Evolutionary conservation across 805 yeast genomes (phyloP).

Genomic region (Zygotorulaspora danielsina): DNA sequence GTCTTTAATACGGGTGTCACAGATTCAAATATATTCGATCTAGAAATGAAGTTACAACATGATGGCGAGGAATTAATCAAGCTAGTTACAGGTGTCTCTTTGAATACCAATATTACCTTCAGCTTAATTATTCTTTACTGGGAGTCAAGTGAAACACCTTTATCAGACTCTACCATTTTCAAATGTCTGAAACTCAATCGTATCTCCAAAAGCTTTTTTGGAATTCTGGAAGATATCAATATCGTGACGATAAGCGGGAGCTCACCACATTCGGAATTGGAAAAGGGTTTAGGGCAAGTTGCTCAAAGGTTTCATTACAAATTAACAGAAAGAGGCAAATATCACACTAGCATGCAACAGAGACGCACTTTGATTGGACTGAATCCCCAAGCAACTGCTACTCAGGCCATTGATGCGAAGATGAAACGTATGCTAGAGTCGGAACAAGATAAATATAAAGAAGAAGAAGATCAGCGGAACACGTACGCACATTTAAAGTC

Average conservation of each 20-base stretch:
- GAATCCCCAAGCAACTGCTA: constrained; percentile 10
- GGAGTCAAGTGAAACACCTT: constrained; percentile 37
- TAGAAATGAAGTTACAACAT: constrained; percentile 34
- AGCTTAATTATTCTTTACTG: constrained; percentile 37
- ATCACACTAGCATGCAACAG: constrained; percentile 20
- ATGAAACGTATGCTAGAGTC: constrained; percentile 27
- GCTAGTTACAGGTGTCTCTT: constrained; percentile 34
- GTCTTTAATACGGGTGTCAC: constrained; percentile 41
- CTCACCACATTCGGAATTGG: constrained; percentile 31
- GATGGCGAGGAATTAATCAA: constrained; percentile 37
- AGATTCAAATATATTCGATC: constrained; percentile 31
- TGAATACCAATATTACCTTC: constrained; percentile 36
- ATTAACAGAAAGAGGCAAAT: constrained; percentile 36
- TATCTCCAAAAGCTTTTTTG: constrained; percentile 32
- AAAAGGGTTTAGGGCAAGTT: constrained; percentile 27
- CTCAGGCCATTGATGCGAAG: constrained; percentile 26
- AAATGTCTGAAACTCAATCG: constrained; percentile 25
- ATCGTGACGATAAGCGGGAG: constrained; percentile 30
- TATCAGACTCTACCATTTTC: constrained; percentile 14
- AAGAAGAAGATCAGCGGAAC: constrained; percentile 19
- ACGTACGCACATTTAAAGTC: constrained; percentile 31
- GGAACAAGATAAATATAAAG: constrained; percentile 19
- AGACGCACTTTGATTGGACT: constrained; percentile 20
- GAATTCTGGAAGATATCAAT: constrained; percentile 28
- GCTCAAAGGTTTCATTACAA: constrained; percentile 26